phyloP scores from a whole-genome alignment of 2,329 filamentous ascomycete species.

The Penicillium palitans region DNA sequence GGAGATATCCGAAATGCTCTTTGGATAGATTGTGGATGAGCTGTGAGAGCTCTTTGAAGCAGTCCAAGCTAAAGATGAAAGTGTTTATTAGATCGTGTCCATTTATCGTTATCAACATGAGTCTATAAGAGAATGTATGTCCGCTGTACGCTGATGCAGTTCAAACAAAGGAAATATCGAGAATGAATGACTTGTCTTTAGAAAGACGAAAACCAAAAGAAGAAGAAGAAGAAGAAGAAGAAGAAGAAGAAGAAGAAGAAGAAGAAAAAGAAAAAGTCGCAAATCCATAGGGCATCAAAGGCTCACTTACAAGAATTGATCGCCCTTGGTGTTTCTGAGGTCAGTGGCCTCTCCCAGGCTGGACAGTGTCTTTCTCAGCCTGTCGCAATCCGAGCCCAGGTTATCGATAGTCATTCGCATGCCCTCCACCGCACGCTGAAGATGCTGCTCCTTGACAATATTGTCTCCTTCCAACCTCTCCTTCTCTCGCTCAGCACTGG shows the following conservation, averaged over 20 bases:
- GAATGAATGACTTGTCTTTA: conserved; percentile 22
- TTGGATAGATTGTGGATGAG: conserved; percentile 54
- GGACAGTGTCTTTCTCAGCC: conserved; percentile 52
- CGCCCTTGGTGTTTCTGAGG: conserved; percentile 51
- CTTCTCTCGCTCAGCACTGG: conserved; percentile 48
- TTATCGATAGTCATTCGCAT: conserved; percentile 52
- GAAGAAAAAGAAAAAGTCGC: conserved; percentile 16
- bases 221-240: conserved; percentile 16
- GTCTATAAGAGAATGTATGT: conserved; percentile 24
- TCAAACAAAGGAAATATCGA: conserved; percentile 15
- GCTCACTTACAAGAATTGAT: conserved; percentile 53
- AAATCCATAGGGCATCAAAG: conserved; percentile 25
- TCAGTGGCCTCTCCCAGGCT: conserved; percentile 53
- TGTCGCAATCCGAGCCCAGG: conserved; percentile 53
- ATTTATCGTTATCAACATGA: conserved; percentile 38
- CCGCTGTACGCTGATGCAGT: conserved; percentile 9
- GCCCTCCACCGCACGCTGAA: conserved; percentile 44
- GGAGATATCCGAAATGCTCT: conserved; percentile 54
- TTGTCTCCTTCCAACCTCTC: conserved; percentile 48
- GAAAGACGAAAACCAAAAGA: conserved; percentile 23
- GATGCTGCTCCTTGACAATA: conserved; percentile 48
- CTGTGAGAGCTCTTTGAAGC: conserved; percentile 53
- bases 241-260: conserved; percentile 16
- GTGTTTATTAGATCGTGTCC: conserved; percentile 44
- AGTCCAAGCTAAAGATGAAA: conserved; percentile 49